These are phyloP conservation scores for Chytriomyces hyalinus DNA, from an alignment of 192 early-diverging fungal genomes.

Conservation along the genomic window DNA sequence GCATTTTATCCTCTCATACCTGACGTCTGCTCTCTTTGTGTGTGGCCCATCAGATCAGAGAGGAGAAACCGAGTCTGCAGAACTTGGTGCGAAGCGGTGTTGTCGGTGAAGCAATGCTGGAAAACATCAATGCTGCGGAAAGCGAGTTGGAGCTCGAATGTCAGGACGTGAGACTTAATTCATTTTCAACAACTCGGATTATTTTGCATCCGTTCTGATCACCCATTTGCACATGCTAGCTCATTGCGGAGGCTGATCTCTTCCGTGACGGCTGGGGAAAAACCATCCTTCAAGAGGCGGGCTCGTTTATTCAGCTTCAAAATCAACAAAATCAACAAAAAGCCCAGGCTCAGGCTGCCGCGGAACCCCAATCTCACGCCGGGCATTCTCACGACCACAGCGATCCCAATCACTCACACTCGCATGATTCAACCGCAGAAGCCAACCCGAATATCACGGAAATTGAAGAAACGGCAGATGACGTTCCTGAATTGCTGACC, in stretches of 20 bases:
- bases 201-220: too few relatives aligned
- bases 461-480: slow-evolving; percentile 30
- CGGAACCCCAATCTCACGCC: slow-evolving; percentile 19
- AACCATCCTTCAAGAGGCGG: slow-evolving; percentile 81
- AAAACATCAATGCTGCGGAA: slow-evolving; percentile 76
- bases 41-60: slow-evolving; percentile 53
- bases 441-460: slow-evolving; percentile 31
- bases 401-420: slow-evolving; percentile 13
- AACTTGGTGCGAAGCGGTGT: slow-evolving; percentile 77
- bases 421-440: neutral
- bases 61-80: slow-evolving; percentile 78
- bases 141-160: slow-evolving; percentile 79
- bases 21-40: too few relatives aligned
- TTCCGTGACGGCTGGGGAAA: slow-evolving; percentile 81
- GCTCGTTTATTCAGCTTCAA: slow-evolving; percentile 75
- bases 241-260: slow-evolving; percentile 82
- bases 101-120: slow-evolving; percentile 83
- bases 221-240: slow-evolving; percentile 15
- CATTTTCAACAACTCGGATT: too few relatives aligned
- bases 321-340: slow-evolving; percentile 45
- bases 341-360: neutral
- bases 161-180: slow-evolving; percentile 57
- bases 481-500: slow-evolving; percentile 35
- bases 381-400: slow-evolving; percentile 7
- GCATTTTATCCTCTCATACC: too few relatives aligned